Percentiles rank a stretch among this genome's conserved stretches.
Conservation (phyloP, 768 basidiomycete genomes). For the Termitomyces bulborhizus region DNA sequence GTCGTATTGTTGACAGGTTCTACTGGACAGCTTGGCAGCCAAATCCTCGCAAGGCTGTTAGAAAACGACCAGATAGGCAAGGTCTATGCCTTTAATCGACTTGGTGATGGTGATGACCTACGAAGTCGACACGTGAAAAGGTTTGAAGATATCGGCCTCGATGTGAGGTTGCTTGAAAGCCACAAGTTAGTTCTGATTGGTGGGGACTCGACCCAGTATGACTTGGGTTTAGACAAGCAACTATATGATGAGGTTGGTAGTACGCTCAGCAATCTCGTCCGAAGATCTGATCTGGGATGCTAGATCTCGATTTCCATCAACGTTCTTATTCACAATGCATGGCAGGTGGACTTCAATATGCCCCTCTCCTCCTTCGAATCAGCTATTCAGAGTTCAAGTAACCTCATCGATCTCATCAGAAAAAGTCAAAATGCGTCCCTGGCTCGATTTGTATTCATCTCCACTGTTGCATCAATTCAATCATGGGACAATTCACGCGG, state of each 20-base stretch:
- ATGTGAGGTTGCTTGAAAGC: background rate
- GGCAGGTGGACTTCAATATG: background rate
- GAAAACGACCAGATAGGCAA: background rate
- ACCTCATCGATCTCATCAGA: background rate
- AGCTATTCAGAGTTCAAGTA: background rate
- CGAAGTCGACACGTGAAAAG: background rate
- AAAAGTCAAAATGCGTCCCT: background rate
- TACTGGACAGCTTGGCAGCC: background rate
- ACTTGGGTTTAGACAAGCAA: background rate
- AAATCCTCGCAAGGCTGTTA: background rate
- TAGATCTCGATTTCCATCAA: background rate
- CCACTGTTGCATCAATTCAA: background rate
- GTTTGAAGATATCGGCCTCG: background rate
- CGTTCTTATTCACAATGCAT: background rate
- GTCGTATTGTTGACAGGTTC: background rate
- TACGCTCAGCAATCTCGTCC: no score
- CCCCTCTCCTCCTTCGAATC: background rate
- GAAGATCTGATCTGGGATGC: background rate
- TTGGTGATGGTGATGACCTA: background rate
- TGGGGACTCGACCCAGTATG: background rate
- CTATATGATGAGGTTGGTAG: background rate
- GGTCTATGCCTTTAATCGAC: background rate
- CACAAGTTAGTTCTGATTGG: background rate
- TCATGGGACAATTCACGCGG: background rate
- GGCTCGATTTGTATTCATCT: background rate